These are phyloP conservation scores for Pleomassaria siparia DNA, from an alignment of 2,329 filamentous ascomycete species.

Conservation along the genomic window DNA sequence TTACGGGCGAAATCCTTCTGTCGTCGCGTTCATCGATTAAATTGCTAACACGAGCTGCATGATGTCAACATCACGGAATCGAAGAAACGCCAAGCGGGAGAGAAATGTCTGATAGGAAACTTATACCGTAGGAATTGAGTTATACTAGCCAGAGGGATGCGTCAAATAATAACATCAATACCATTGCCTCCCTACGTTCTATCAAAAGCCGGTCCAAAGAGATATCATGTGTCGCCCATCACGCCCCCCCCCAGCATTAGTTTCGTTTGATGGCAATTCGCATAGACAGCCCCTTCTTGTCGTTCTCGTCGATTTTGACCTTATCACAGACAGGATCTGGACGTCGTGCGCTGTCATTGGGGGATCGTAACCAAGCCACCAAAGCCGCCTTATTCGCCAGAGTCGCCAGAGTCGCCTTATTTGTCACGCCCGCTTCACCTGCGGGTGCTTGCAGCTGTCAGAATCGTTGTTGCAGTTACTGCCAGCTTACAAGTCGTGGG, in stretches of 20 bases:
- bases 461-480: conserved; percentile 20
- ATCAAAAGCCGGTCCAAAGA: conserved; percentile 16
- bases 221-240: conserved; percentile 19
- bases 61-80: background rate
- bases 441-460: conserved; percentile 33
- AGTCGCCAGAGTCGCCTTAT: conserved; percentile 30
- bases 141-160: conserved; percentile 4
- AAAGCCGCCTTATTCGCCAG: conserved; percentile 31
- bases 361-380: conserved; percentile 28
- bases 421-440: conserved; percentile 13
- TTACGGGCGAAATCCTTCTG: too few relatives aligned
- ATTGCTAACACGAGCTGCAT: too few relatives aligned
- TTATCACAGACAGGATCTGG: conserved; percentile 19
- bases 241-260: conserved; percentile 12
- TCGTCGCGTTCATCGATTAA: too few relatives aligned
- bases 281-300: conserved; percentile 26
- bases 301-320: conserved; percentile 16
- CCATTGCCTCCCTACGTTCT: conserved; percentile 12
- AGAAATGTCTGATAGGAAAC: background rate
- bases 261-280: conserved; percentile 25
- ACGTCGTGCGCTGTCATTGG: conserved; percentile 23
- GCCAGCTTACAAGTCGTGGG: conserved; percentile 32
- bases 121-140: conserved; percentile 1
- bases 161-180: conserved; percentile 6
- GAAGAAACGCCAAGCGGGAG: background rate